Conservation (phyloP, 768 basidiomycete genomes). For the Termitomyces sp. region DNA sequence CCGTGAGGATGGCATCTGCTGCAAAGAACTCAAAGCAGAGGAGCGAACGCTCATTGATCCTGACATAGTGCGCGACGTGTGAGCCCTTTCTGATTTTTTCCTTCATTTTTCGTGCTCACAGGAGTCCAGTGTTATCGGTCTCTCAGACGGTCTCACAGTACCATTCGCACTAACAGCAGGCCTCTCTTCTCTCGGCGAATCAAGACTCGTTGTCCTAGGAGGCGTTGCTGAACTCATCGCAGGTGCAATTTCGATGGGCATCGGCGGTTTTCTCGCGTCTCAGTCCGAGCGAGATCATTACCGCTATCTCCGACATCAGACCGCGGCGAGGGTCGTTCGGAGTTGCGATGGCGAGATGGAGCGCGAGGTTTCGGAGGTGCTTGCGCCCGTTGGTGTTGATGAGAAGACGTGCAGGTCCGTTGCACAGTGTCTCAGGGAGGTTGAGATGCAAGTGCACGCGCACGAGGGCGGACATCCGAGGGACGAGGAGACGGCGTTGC, state of each 20-base stretch:
- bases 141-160: constrained; percentile 86
- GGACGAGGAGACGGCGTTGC: constrained; percentile 56
- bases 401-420: constrained; percentile 75
- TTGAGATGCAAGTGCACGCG: constrained; percentile 40
- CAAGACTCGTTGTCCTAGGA: constrained; percentile 87
- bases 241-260: constrained; percentile 96
- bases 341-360: constrained; percentile 96
- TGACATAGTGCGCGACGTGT: constrained; percentile 86
- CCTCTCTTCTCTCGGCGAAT: constrained; percentile 83
- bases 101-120: not conserved
- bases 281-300: constrained; percentile 96
- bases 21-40: constrained; percentile 83
- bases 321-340: constrained; percentile 75
- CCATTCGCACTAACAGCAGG: constrained; percentile 91
- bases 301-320: constrained; percentile 71
- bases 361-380: constrained; percentile 84
- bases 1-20: constrained; percentile 68
- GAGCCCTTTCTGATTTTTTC: constrained; percentile 21
- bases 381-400: constrained; percentile 88
- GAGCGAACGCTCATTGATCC: constrained; percentile 82
- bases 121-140: constrained; percentile 69
- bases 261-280: constrained; percentile 95
- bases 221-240: constrained; percentile 96
- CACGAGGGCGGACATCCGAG: constrained; percentile 12
- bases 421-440: constrained; percentile 50